A percentile compares a stretch with the other conserved stretches of the same genome.
phyloP scores from a whole-genome alignment of 2,329 filamentous ascomycete genomes.

The Epichloe sylvatica region DNA sequence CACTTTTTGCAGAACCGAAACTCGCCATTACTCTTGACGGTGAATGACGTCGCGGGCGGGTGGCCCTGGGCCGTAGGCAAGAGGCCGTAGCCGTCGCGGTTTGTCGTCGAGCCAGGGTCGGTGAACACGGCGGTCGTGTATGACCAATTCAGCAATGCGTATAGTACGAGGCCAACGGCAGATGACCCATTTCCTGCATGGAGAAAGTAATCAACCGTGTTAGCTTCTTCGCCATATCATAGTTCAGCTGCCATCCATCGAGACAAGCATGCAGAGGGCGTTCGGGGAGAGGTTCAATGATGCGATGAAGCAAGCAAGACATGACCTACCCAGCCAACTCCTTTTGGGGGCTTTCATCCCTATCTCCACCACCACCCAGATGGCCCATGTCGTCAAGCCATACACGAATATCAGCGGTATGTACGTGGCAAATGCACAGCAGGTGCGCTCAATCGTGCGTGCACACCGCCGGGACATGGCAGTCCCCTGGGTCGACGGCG shows the following conservation, averaged over 20 bases:
- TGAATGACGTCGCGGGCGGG: slow-evolving; percentile 57
- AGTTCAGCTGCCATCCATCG: too few relatives aligned
- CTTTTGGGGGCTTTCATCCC: slow-evolving; percentile 41
- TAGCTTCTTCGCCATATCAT: neutral
- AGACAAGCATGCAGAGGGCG: neutral
- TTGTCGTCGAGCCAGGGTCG: slow-evolving; percentile 60
- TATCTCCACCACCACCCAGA: slow-evolving; percentile 72
- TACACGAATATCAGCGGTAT: slow-evolving; percentile 87
- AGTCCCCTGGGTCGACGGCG: slow-evolving; percentile 6
- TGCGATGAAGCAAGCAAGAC: neutral
- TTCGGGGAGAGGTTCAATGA: neutral
- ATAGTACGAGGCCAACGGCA: slow-evolving; percentile 54
- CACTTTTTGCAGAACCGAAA: slow-evolving; percentile 95
- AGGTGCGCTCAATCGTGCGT: slow-evolving; percentile 63
- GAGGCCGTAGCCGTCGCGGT: slow-evolving; percentile 58
- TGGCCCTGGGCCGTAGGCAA: slow-evolving; percentile 49
- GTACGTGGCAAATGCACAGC: slow-evolving; percentile 65
- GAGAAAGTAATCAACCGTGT: neutral
- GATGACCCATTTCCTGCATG: slow-evolving; percentile 40
- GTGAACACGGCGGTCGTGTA: slow-evolving; percentile 94
- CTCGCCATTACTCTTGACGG: slow-evolving; percentile 82
- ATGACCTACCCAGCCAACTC: slow-evolving; percentile 39
- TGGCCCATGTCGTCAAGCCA: slow-evolving; percentile 78
- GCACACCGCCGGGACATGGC: slow-evolving; percentile 48
- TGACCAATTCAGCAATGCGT: slow-evolving; percentile 67